A percentile compares a stretch with the other conserved stretches of the same genome.
Evolutionary conservation across 179 eudicot species (phyloP).

Genomic region (Silene coronaria): DNA sequence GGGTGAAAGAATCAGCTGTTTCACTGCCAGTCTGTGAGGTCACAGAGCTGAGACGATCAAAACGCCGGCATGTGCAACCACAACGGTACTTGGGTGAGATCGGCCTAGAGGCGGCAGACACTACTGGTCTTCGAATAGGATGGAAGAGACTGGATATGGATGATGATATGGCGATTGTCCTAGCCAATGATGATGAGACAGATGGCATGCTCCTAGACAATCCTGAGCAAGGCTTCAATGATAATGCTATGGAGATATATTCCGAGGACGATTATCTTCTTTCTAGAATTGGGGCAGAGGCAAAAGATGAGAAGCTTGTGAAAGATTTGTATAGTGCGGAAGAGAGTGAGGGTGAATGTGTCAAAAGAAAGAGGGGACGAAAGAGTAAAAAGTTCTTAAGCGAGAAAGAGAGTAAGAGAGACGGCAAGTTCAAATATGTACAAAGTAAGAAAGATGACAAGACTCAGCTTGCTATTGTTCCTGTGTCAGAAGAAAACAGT

Average conservation of each 20-base stretch:
- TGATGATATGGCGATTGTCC: slow-evolving; percentile 35
- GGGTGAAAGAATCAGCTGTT: slow-evolving; percentile 26
- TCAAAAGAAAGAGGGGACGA: slow-evolving; percentile 20
- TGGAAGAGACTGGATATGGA: slow-evolving; percentile 46
- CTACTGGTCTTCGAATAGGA: slow-evolving; percentile 46
- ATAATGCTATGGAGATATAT: slow-evolving; percentile 21
- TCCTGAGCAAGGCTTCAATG: background rate
- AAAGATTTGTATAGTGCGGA: slow-evolving; percentile 27
- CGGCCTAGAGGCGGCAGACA: slow-evolving; percentile 49
- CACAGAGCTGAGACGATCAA: slow-evolving; percentile 64
- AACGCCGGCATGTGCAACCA: slow-evolving; percentile 66
- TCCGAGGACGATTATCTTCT: slow-evolving; percentile 21
- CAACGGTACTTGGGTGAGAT: slow-evolving; percentile 72
- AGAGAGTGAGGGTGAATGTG: slow-evolving; percentile 13
- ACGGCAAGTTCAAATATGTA: background rate
- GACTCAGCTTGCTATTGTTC: slow-evolving; percentile 38
- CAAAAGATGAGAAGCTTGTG: slow-evolving; percentile 26
- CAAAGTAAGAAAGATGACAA: slow-evolving; percentile 21
- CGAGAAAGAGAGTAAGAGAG: slow-evolving; percentile 8
- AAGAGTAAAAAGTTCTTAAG: slow-evolving; percentile 13
- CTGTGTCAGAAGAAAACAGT: slow-evolving; percentile 22
- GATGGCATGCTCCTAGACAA: slow-evolving; percentile 14
- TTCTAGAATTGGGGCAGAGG: slow-evolving; percentile 20
- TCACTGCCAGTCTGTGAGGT: slow-evolving; percentile 29
- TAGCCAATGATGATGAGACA: slow-evolving; percentile 27